Evolutionary conservation across 306 rosid species (phyloP), one percentile per base, ranked within the genome.

Genomic region (Cicer judaicum): DNA sequence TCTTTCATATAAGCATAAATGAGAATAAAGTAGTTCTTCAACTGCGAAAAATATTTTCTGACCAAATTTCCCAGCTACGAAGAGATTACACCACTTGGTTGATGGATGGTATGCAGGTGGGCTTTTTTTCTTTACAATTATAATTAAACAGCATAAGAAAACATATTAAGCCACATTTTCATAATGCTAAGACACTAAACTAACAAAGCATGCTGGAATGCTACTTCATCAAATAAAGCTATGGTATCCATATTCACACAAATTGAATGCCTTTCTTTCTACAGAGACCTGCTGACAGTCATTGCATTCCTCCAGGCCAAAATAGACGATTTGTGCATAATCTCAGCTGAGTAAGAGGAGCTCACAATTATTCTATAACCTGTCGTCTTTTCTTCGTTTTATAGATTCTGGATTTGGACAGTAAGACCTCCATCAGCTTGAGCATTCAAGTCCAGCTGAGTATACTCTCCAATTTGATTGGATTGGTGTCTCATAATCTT

Each of bases 391-490:
- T 74, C 63, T 38, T 47, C 55, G 19, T 44, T 79, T 54, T 42
- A 42, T 41, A 38, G 55, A 49, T 64, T 53, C 53, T 36, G 39
- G 50, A 73, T 43, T 44, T 36, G 14, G 60, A 73, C 34, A 64
- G 38, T 10, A 66, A 38, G 48, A 56, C 49, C 15, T 39, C 75
- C 79, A 73, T 56, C 79, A 19, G 75, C 56, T 55, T 9, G 44
- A 66, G 56, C 47, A 7, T 72, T 70, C 68, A 73, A 78, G 47
- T 39, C 19, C 70, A 16, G 68, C 19, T 1, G 44, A 36, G 69
- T 46, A 38, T 74, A 54, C 36, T 46, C 72, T 79, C 49, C 76
- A 78, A 72, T 50, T 44, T 11, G 62, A 14, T 80, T 76, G 10
- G 50, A 59, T 44, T 50, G 71, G 63, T 3, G 12, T 72, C 65